Evolutionary conservation across 2,329 filamentous ascomycete species (phyloP).

Genomic region (Alternaria sp.): DNA sequence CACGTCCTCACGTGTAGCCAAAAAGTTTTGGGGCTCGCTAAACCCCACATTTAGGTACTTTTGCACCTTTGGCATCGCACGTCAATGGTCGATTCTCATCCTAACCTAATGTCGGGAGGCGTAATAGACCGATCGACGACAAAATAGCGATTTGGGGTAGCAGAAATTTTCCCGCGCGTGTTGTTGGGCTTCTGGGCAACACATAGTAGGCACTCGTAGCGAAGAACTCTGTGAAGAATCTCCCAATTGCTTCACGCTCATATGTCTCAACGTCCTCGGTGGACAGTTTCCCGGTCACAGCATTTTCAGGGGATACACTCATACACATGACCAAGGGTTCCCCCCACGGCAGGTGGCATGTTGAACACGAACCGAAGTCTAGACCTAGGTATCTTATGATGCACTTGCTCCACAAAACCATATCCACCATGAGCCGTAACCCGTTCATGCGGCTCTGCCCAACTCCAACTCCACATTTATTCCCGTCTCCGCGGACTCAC

Average conservation of each 20-base stretch:
- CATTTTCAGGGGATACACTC: not conserved
- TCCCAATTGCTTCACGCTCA: not conserved
- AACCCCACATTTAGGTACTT: constrained; percentile 35
- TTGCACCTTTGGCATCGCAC: constrained; percentile 28
- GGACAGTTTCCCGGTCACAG: not conserved
- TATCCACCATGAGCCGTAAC: constrained; percentile 11
- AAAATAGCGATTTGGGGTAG: constrained; percentile 11
- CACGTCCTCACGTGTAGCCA: constrained; percentile 34
- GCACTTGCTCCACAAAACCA: constrained; percentile 34
- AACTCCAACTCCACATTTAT: constrained; percentile 21
- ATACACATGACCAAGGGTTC: constrained; percentile 7
- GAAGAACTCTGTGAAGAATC: not conserved
- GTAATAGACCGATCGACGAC: constrained; percentile 21
- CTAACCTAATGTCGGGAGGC: constrained; percentile 24
- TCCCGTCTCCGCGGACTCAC: constrained; percentile 25
- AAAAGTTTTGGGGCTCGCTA: constrained; percentile 39
- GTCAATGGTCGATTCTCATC: constrained; percentile 20
- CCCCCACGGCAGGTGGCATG: constrained; percentile 2
- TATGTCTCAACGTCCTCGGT: not conserved
- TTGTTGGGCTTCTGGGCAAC: constrained; percentile 15
- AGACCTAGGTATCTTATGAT: constrained; percentile 27
- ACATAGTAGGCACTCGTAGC: not conserved
- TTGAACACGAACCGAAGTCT: constrained; percentile 16
- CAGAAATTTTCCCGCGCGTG: constrained; percentile 23
- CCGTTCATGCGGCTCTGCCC: constrained; percentile 23